Percentiles rank a stretch among this genome's conserved stretches.
Evolutionary conservation across 805 yeast species (phyloP).

Genomic region (Sugiyamaella chiloensis): DNA sequence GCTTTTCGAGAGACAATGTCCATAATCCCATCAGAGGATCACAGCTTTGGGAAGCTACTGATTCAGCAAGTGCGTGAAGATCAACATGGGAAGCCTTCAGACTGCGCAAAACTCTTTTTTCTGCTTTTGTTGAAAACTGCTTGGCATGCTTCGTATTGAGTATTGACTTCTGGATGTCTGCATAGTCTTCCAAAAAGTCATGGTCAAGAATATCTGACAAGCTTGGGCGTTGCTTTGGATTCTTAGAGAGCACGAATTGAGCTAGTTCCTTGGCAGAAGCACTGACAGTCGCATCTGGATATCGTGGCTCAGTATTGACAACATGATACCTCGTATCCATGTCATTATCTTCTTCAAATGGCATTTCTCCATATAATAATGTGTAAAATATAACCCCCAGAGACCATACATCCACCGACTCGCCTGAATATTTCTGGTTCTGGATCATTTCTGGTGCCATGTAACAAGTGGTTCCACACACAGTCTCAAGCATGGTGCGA

Average conservation of each 20-base stretch:
- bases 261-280: conserved; percentile 51
- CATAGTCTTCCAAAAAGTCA: conserved; percentile 49
- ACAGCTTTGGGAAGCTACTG: conserved; percentile 57
- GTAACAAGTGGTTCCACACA: conserved; percentile 92
- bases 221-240: conserved; percentile 61
- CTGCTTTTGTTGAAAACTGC: conserved; percentile 59
- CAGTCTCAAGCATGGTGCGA: conserved; percentile 62
- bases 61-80: conserved; percentile 53
- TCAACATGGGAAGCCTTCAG: conserved; percentile 63
- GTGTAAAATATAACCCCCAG: conserved; percentile 87
- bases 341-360: conserved; percentile 82
- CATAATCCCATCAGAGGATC: conserved; percentile 75
- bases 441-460: conserved; percentile 92
- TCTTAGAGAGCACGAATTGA: conserved; percentile 56
- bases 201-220: conserved; percentile 49
- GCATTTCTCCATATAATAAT: conserved; percentile 80
- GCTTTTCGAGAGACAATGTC: conserved; percentile 60
- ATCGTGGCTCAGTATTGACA: conserved; percentile 61
- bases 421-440: conserved; percentile 71
- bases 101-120: conserved; percentile 56
- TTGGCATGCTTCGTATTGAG: conserved; percentile 33
- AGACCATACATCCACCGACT: conserved; percentile 82
- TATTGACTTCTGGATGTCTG: conserved; percentile 42
- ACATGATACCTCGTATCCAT: conserved; percentile 57
- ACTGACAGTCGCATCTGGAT: conserved; percentile 36